Base-by-base conservation (phyloP, 2,329 filamentous ascomycete genomes). In the Aspergillus sp. region DNA sequence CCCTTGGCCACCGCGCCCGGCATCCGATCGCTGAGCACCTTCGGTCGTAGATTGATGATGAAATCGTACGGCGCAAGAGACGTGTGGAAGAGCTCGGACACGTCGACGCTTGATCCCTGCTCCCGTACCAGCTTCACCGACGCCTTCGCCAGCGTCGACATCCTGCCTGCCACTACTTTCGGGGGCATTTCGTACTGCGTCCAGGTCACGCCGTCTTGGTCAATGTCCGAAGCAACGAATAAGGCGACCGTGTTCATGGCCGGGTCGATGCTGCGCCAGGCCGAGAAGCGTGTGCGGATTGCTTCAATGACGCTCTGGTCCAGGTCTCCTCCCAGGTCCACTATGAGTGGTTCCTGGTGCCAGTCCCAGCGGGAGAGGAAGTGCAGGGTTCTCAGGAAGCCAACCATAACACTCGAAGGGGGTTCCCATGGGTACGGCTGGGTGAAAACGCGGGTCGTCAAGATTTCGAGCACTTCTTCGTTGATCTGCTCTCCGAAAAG, bases 361-460 rank as follows among this genome's bases (percentile, higher is more conserved):
- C 91, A 98, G 55, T 96, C 86, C 86, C 91, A 98, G 26, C 78
- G 72, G 1, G 86, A 77, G 10, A 98, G 68, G 56, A 89, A 82
- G 19, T 80, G 66, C 1, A 98, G 66, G 1, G 84, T 83, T 14
- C 88, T 78, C 16, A 93, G 61, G 52, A 98, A 89, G 4, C 84
- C 91, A 0, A 81, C 80, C 47, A 78, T 78, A 7, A 80, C 69
- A 45, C 80, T 89, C 0, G 82, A 81, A 0, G 93, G 89, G 0
- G 73, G 65, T 24, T 73, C 64, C 81, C 85, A 95, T 0, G 91
- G 86, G 44, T 83, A 78, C 0, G 86, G 82, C 30, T 82, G 75
- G 6, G 91, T 66, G 63, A 96, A 98, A 11, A 78, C 75, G 32
- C 79, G 78, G 2, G 82, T 71, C 8, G 80, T 82, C 30, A 95